Conservation (phyloP, 306 rosid genomes). For the Mucuna pruriens region DNA sequence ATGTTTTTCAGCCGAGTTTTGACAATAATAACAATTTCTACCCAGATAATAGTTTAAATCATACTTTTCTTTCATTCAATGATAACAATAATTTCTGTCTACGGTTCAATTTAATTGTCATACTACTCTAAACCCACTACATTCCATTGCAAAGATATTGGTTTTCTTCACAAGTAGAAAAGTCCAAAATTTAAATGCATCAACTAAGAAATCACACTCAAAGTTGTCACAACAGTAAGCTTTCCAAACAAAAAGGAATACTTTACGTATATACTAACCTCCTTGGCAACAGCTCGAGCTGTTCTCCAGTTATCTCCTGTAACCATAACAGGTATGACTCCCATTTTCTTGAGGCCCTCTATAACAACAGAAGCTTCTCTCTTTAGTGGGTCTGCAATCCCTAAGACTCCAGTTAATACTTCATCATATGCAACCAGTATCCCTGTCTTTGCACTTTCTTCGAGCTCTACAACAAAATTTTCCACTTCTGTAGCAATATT, state of each 20-base stretch:
- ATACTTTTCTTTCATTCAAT: background rate
- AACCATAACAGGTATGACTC: slow-evolving; percentile 77
- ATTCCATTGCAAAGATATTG: slow-evolving; percentile 21
- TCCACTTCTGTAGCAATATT: slow-evolving; percentile 68
- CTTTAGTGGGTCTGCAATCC: slow-evolving; percentile 96
- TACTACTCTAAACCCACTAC: background rate
- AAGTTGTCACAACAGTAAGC: slow-evolving; percentile 6
- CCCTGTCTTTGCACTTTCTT: slow-evolving; percentile 89
- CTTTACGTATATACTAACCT: slow-evolving; percentile 55
- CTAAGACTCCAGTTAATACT: slow-evolving; percentile 67
- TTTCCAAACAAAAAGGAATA: slow-evolving; percentile 27
- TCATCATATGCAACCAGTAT: slow-evolving; percentile 72
- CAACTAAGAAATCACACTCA: slow-evolving; percentile 23
- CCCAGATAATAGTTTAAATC: background rate
- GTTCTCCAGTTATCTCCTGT: slow-evolving; percentile 97
- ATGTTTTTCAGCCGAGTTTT: background rate
- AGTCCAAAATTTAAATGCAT: slow-evolving; percentile 1
- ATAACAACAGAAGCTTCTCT: slow-evolving; percentile 87
- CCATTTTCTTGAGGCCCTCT: slow-evolving; percentile 87
- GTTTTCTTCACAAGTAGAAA: slow-evolving; percentile 11
- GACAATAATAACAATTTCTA: background rate
- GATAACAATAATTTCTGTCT: background rate
- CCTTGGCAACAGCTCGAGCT: slow-evolving; percentile 84
- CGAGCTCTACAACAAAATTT: slow-evolving; percentile 71
- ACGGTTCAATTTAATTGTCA: background rate